phyloP scores from a whole-genome alignment of 176 grass and related monocot genomes.

The Pontederia crassipes region DNA sequence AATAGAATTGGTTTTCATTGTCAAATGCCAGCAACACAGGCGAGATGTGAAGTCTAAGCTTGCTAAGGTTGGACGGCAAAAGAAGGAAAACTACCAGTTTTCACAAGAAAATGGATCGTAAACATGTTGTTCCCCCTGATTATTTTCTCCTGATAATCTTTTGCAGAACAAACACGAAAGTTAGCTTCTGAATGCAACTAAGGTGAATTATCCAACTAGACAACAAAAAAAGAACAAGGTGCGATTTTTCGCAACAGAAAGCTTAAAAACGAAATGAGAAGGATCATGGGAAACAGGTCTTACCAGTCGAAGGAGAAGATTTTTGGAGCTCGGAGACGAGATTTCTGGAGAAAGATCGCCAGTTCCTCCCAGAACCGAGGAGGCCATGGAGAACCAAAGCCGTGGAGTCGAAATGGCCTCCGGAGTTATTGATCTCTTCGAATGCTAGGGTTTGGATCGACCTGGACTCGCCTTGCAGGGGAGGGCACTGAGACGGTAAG shows the following conservation, averaged over 20 bases:
- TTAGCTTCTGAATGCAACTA: background rate
- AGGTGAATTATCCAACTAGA: background rate
- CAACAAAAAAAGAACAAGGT: background rate
- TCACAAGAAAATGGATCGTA: background rate
- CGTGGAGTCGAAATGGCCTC: conserved; percentile 45
- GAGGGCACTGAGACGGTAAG: background rate
- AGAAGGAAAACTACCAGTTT: background rate
- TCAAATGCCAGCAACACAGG: too few species aligned
- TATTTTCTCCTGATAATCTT: background rate
- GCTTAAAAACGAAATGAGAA: background rate
- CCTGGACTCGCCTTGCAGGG: conserved; percentile 21
- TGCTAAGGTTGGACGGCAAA: too few species aligned
- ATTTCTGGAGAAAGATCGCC: conserved; percentile 62
- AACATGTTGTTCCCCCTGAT: too few species aligned
- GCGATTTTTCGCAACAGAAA: background rate
- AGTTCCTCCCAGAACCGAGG: conserved; percentile 87
- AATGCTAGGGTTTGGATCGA: conserved; percentile 65
- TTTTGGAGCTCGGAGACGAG: conserved; percentile 65
- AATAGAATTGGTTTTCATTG: too few species aligned
- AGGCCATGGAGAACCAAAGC: conserved; percentile 87
- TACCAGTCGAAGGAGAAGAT: conserved; percentile 55
- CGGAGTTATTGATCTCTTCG: conserved; percentile 69
- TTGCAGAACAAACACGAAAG: background rate
- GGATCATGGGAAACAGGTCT: background rate
- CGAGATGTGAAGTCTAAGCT: too few species aligned